Base-by-base conservation (phyloP, 2,329 filamentous ascomycete species). In the Chrysosporium queenslandicum region DNA sequence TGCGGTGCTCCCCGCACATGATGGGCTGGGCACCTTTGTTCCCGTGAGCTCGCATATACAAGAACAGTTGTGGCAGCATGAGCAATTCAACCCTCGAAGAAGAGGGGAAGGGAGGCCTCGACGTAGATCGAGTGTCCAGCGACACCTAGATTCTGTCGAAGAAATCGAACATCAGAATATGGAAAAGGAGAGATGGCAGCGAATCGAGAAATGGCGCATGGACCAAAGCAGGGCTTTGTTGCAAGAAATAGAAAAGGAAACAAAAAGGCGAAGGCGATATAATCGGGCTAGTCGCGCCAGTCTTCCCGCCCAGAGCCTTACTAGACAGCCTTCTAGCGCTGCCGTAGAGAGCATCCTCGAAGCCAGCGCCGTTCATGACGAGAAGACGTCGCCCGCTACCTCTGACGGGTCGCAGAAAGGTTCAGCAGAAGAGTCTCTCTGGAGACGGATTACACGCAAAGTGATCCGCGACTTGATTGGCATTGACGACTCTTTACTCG, bases 401-500 rank as follows among this genome's bases (percentile, higher is more conserved):
- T 21, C 12, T 20, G 18, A 54, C 12, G 30, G 12, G 11, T 36
- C 37, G 2, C 20, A 30, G 9, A 40, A 36, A 5, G 21, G 21
- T 3, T 12, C 45, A 27, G 52, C 48, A 14, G 73, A 76, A 39
- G 82, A 88, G 58, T 83, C 85, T 0, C 79, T 94, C 58, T 87
- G 88, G 81, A 82, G 83, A 55, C 80, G 85, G 9, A 80, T 97
- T 46, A 94, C 91, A 2, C 81, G 86, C 53, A 87, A 83, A 61
- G 85, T 97, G 25, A 88, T 98, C 60, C 81, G 83, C 49, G 89
- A 96, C 64, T 72, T 98, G 40, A 86, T 97, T 65, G 91, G 91
- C 7, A 86, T 98, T 52, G 90, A 97, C 61, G 88, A 96, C 57
- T 79, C 80, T 46, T 74, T 92, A 18, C 77, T 98, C 7, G 86